Evolutionary conservation across 805 yeast genomes (phyloP).

Genomic region (Ascoidea rubescens): DNA sequence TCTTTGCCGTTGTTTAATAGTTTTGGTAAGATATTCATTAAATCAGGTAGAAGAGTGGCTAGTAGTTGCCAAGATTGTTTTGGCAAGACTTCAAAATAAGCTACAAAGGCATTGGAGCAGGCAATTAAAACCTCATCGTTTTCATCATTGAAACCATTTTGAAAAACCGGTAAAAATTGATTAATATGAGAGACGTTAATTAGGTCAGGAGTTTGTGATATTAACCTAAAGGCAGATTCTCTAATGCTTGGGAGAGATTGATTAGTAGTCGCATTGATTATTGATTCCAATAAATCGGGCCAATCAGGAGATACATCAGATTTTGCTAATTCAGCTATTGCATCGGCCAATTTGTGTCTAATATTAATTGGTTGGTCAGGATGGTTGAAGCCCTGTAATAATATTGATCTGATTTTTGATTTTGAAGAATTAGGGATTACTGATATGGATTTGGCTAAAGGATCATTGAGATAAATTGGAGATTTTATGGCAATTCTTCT

Average conservation of each 20-base stretch:
- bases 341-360: slow-evolving; percentile 88
- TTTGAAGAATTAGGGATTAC: slow-evolving; percentile 44
- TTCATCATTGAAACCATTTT: slow-evolving; percentile 66
- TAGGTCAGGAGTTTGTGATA: slow-evolving; percentile 71
- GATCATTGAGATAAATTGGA: slow-evolving; percentile 51
- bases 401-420: slow-evolving; percentile 46
- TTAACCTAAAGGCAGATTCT: slow-evolving; percentile 84
- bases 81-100: slow-evolving; percentile 74
- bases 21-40: slow-evolving; percentile 79
- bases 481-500: slow-evolving; percentile 74
- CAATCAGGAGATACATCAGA: slow-evolving; percentile 45
- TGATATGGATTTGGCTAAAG: slow-evolving; percentile 70
- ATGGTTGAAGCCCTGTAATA: slow-evolving; percentile 56
- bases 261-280: slow-evolving; percentile 30
- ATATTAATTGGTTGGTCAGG: slow-evolving; percentile 58
- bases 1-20: slow-evolving; percentile 70
- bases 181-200: slow-evolving; percentile 44
- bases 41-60: slow-evolving; percentile 67
- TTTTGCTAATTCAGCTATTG: slow-evolving; percentile 83
- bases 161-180: slow-evolving; percentile 58
- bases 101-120: slow-evolving; percentile 84
- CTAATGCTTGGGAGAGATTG: slow-evolving; percentile 37
- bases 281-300: slow-evolving; percentile 66
- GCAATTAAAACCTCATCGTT: slow-evolving; percentile 80
- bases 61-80: slow-evolving; percentile 65